Evolutionary conservation across 2,329 filamentous ascomycete species (phyloP), one percentile per base, ranked within the genome.

Genomic region (Cercospora zeae-maydis): DNA sequence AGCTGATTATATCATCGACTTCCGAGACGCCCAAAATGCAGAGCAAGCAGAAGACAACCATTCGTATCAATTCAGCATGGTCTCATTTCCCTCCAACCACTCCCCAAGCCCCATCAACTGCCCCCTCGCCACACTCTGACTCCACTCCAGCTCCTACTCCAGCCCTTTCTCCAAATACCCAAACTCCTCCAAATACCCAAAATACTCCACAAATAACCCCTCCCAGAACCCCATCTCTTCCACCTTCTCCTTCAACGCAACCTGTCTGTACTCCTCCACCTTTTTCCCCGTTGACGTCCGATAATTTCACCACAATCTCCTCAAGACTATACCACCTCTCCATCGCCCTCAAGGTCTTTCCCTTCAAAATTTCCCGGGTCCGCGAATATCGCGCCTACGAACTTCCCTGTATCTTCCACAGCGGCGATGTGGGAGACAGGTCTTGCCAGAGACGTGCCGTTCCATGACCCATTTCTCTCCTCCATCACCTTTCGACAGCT

Each of bases 131-230:
- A 74, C 66, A 45, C 68, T 64, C 19, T 57, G 67, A 36, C 74
- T 69, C 74, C 73, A 73, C 7, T 63, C 63, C 3, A 78, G 73
- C 67, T 70, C 61, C 30, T 73, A 66, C 67, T 74, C 67, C 4
- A 69, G 71, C 14, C 71, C 67, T 2, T 72, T 70, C 3, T 77
- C 77, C 68, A 71, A 78, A 63, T 77, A 78, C 14, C 76, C 77
- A 31, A 72, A 72, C 36, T 75, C 72, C 51, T 75, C 67, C 49
- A 69, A 63, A 45, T 73, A 77, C 8, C 13, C 36, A 27, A 61
- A 66, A 11, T 59, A 45, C 30, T 62, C 33, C 57, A 61, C 51
- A 62, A 62, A 39, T 24, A 63, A 6, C 39, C 61, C 62, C 33
- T 55, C 52, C 52, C 52, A 55, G 4, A 30, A 45, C 8, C 37